Evolutionary conservation across 176 grass and related monocot species (phyloP), one percentile per base, ranked within the genome.

Genomic region (Oryza longistaminata): DNA sequence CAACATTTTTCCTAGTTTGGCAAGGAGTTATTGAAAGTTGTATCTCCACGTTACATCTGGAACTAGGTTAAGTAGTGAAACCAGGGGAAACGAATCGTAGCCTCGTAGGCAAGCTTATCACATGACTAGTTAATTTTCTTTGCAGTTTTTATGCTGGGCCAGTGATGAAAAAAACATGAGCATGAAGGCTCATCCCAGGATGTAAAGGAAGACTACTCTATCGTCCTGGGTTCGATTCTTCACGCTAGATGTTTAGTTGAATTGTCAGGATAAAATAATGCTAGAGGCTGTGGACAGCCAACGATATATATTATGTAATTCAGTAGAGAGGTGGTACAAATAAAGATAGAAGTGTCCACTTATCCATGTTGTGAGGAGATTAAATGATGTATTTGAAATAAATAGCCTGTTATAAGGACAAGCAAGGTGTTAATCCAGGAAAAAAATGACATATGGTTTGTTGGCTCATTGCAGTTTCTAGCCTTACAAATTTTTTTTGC

Each of bases 241-340:
- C 50, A 53, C 17, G 35, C 35, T 79, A 29, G 43, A 13, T 66
- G 76, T 44, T 31, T 25, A 66, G 1, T 27, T 79, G 76, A 79
- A 45, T 79, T 8, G 7, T 72, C 64, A 2, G 61, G 40, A 78
- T 58, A 58, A 58, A 45, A 78, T 78, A 62, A 39, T 71, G 83
- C 26, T 78, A 29, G 71, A 64, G 27, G 68, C 24, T 17, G 40
- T 11, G 11, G 2, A 33, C 40, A 74, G 17, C 22, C 12, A 77
- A 71, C 9, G 13, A 37, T 45, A 25, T n/a, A n/a, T 74, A 83
- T 21, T 35, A 22, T 34, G 44, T 48, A 74, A 62, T 73, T 16
- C 7, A 61, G 55, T n/a, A 5, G 58, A 25, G 25, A 62, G 24
- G 70, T 48, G 40, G 2, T 24, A 64, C 34, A 21, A n/a, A 25